Evolutionary conservation across 352 stramenopile genomes (phyloP).

Genomic region (Phytophthora sp.): DNA sequence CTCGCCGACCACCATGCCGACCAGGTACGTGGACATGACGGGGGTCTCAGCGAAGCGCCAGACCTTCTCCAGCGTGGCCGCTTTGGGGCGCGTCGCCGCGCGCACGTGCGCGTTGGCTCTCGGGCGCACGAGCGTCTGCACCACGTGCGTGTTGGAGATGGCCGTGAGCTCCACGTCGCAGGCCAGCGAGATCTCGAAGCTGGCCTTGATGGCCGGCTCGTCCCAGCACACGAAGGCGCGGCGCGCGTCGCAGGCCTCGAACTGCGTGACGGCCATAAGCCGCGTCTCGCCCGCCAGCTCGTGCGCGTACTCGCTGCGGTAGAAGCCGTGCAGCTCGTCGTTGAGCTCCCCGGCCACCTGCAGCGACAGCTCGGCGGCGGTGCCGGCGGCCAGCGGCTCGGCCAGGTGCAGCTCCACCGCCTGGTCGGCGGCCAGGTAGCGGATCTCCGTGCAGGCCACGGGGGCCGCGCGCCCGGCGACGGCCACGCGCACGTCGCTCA

Average conservation of each 20-base stretch:
- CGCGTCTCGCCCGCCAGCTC: conserved; percentile 90
- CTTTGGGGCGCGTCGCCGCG: conserved; percentile 35
- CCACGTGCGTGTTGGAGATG: conserved; percentile 97
- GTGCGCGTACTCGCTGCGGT: conserved; percentile 93
- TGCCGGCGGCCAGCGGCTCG: conserved; percentile 43
- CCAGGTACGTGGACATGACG: conserved; percentile 98
- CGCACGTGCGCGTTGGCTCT: conserved; percentile 62
- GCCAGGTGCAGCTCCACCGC: conserved; percentile 59
- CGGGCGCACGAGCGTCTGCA: conserved; percentile 71
- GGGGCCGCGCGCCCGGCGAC: conserved; percentile 33
- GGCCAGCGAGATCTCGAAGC: conserved; percentile 93
- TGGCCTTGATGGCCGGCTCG: conserved; percentile 96
- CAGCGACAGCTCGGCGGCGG: conserved; percentile 46
- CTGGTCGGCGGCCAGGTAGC: conserved; percentile 61
- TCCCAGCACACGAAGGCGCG: conserved; percentile 98
- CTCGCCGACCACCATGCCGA: conserved; percentile 94
- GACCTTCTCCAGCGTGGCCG: conserved; percentile 56
- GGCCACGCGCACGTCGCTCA: conserved; percentile 69
- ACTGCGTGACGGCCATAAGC: conserved; percentile 94
- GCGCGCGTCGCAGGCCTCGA: conserved; percentile 88
- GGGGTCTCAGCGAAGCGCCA: conserved; percentile 93
- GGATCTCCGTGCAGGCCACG: conserved; percentile 60
- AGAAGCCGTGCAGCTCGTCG: conserved; percentile 97
- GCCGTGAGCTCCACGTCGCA: conserved; percentile 90
- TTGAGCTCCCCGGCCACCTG: conserved; percentile 73